Evolutionary conservation across 108 stramenopile genomes (phyloP).

Genomic region (Pseudonitzschia pungens): DNA sequence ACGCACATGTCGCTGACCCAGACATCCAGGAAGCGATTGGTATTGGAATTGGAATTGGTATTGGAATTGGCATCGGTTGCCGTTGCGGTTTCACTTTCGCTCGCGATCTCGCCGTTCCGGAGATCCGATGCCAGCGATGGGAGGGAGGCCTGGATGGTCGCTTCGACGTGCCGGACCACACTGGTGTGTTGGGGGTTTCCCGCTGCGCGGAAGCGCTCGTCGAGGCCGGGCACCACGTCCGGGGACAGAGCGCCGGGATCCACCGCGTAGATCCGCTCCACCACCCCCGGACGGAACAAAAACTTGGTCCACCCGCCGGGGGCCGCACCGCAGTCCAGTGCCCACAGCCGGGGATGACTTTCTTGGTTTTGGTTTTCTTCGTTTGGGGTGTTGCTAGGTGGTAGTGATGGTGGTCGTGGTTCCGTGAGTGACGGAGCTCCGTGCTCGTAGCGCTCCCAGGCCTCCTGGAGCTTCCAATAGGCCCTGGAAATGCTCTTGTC

Average conservation of each 20-base stretch:
- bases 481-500: slow-evolving; percentile 52
- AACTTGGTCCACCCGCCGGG: slow-evolving; percentile 78
- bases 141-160: slow-evolving; percentile 36
- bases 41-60: not conserved
- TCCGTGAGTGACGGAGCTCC: not conserved
- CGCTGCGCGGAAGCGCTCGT: not conserved
- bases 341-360: slow-evolving; percentile 14
- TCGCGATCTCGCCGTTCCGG: not conserved
- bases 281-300: slow-evolving; percentile 38
- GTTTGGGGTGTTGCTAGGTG: too few relatives aligned
- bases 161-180: slow-evolving; percentile 39
- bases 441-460: slow-evolving; percentile 49
- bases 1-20: slow-evolving; percentile 73
- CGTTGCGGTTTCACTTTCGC: not conserved
- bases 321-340: slow-evolving; percentile 67
- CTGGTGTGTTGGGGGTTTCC: not conserved
- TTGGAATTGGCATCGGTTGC: too few relatives aligned
- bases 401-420: not conserved
- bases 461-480: slow-evolving; percentile 60
- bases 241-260: slow-evolving; percentile 59
- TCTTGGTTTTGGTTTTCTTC: not conserved
- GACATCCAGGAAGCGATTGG: slow-evolving; percentile 22
- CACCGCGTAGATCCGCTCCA: slow-evolving; percentile 46
- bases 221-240: slow-evolving; percentile 21
- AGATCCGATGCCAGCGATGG: slow-evolving; percentile 8